Base-by-base conservation (phyloP, 2,329 filamentous ascomycete species). In the Nemania sp. region DNA sequence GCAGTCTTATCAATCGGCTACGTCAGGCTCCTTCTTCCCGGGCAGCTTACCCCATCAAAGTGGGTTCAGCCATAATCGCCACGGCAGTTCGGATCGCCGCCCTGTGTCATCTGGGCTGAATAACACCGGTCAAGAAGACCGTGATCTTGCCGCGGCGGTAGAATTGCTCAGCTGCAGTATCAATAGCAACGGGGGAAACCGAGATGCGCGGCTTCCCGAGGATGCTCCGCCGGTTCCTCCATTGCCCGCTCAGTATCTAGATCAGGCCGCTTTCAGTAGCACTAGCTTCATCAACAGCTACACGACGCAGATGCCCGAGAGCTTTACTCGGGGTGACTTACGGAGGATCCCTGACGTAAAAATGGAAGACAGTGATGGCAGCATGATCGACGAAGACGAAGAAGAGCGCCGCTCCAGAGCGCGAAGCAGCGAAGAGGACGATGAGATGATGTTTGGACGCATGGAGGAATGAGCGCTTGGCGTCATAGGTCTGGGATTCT, bases 121-220 rank as follows among this genome's bases (percentile, higher is more conserved):
- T 72, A 80, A 82, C 54, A 88, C 87, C 9, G 89, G 91, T 57
- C 87, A 94, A 69, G 92, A 96, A 65, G 93, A 96, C 72, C 89
- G 87, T 48, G 91, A 96, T 66, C 83, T 98, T 60, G 94, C 92
- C 18, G 93, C 93, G 13, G 93, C 94, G 2, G 91, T 97, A 51
- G 91, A 95, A 68, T 81, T 97, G 66, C 86, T 97, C 64, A 94
- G 90, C 77, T 96, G 92, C 82, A 96, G 92, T 75, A 95, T 96
- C 74, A 88, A 89, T 66, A 97, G 92, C 74, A 85, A 82, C 68
- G 82, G 75, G 49, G 87, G 90, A 62, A 85, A 88, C 69, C 86
- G 83, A 64, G 81, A 86, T 57, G 82, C 88, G 43, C 81, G 83
- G 52, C 79, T 92, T 62, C 83, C 87, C 4, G 80, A 84, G 2